Evolutionary conservation across 768 basidiomycete genomes (phyloP).

Genomic region (Xerocomellus intermedius): DNA sequence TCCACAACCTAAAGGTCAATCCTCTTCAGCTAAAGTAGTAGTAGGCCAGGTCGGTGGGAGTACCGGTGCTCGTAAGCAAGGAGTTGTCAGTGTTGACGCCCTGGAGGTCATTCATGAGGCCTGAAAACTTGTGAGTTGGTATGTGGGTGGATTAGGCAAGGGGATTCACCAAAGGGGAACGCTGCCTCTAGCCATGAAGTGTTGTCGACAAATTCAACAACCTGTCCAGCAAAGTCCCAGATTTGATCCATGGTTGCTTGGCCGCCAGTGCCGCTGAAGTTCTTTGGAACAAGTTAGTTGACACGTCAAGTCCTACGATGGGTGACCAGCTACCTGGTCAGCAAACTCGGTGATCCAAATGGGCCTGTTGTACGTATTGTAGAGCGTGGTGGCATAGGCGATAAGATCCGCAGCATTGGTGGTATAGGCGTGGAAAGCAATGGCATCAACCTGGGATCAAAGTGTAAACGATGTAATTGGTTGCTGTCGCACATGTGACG

Average conservation of each 20-base stretch:
- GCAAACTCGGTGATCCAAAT: slow-evolving; percentile 72
- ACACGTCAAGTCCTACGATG: background rate
- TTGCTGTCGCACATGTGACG: slow-evolving; percentile 22
- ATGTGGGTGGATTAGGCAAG: background rate
- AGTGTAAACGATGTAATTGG: background rate
- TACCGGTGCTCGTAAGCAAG: slow-evolving; percentile 35
- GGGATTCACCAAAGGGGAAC: slow-evolving; percentile 61
- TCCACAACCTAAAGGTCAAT: slow-evolving; percentile 1
- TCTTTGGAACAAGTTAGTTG: slow-evolving; percentile 33
- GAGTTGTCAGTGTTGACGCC: slow-evolving; percentile 54
- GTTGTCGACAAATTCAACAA: slow-evolving; percentile 44
- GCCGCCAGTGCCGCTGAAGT: slow-evolving; percentile 45
- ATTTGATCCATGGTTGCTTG: slow-evolving; percentile 41
- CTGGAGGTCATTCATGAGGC: slow-evolving; percentile 48
- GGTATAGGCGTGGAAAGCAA: slow-evolving; percentile 74
- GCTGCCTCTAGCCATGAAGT: slow-evolving; percentile 39
- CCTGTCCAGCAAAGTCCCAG: slow-evolving; percentile 42
- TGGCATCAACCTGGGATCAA: slow-evolving; percentile 45
- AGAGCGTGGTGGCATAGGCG: slow-evolving; percentile 46
- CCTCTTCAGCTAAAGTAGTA: slow-evolving; percentile 40
- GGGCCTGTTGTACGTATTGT: slow-evolving; percentile 41
- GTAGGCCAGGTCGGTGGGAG: slow-evolving; percentile 52
- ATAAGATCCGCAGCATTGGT: slow-evolving; percentile 46
- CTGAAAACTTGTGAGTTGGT: slow-evolving; percentile 33
- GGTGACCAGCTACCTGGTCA: slow-evolving; percentile 47